These are phyloP conservation scores for Alternaria triticimaculans DNA, from an alignment of 2,329 filamentous ascomycete genomes.

Conservation along the genomic window DNA sequence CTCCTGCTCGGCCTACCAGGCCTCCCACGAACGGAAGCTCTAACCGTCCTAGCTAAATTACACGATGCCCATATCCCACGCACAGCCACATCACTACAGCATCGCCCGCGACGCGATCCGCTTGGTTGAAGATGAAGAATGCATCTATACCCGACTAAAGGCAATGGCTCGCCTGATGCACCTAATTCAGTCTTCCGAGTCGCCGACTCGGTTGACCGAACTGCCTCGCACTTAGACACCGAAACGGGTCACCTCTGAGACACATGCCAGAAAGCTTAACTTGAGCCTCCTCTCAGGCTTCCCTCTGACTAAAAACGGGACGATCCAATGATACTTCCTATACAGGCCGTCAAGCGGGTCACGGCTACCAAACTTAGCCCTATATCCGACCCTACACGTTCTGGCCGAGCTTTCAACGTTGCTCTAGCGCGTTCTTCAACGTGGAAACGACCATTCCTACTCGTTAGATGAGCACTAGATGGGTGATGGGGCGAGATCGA, in stretches of 20 bases:
- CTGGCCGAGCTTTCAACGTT: slow-evolving; percentile 15
- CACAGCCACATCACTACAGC: slow-evolving; percentile 12
- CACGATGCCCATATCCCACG: not conserved
- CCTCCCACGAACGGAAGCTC: slow-evolving; percentile 1
- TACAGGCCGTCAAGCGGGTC: not conserved
- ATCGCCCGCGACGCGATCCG: slow-evolving; percentile 4
- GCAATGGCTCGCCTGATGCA: slow-evolving; percentile 16
- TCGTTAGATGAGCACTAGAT: slow-evolving; percentile 4
- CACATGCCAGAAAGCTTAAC: slow-evolving; percentile 17
- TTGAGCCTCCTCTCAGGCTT: slow-evolving; percentile 23
- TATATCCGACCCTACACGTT: slow-evolving; percentile 9
- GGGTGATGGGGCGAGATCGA: slow-evolving; percentile 18
- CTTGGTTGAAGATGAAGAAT: not conserved
- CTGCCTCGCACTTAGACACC: slow-evolving; percentile 19
- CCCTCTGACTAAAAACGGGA: slow-evolving; percentile 11
- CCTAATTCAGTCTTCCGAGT: not conserved
- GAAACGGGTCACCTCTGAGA: slow-evolving; percentile 7
- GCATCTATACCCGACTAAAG: not conserved
- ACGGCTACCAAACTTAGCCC: slow-evolving; percentile 20
- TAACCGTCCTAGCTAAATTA: slow-evolving; percentile 1
- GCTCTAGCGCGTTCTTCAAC: slow-evolving; percentile 7
- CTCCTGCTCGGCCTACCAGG: slow-evolving; percentile 11
- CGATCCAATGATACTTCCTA: slow-evolving; percentile 11
- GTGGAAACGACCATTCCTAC: slow-evolving; percentile 15
- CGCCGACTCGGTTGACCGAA: not conserved